These are phyloP conservation scores for Candolleomyces efflorescens DNA, from an alignment of 768 basidiomycete genomes.

Conservation along the genomic window DNA sequence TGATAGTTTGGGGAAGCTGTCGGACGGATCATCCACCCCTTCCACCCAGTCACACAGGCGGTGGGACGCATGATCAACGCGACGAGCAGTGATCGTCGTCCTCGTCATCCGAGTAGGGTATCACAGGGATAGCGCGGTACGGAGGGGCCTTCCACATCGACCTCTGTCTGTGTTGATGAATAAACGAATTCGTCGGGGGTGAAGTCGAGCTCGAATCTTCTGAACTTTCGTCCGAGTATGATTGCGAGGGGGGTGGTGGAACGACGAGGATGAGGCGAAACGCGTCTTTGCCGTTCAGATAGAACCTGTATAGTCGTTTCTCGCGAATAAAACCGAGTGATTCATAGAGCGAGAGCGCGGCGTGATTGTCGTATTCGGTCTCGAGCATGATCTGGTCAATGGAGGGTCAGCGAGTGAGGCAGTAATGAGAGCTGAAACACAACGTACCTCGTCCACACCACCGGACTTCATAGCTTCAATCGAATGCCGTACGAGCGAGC, in stretches of 20 bases:
- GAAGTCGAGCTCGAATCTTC: constrained; percentile 22
- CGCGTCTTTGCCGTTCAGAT: constrained; percentile 96
- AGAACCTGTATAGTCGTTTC: constrained; percentile 92
- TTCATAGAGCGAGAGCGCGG: constrained; percentile 86
- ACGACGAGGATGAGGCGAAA: constrained; percentile 75
- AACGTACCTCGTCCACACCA: constrained; percentile 81
- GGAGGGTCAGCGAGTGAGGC: background rate
- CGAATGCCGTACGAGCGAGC: constrained; percentile 77
- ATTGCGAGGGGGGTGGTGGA: constrained; percentile 22
- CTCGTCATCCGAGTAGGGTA: constrained; percentile 43
- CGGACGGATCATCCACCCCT: no score
- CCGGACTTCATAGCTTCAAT: constrained; percentile 79
- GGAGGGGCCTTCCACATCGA: constrained; percentile 17
- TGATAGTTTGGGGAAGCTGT: no score
- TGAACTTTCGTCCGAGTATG: constrained; percentile 30
- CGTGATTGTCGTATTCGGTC: constrained; percentile 90
- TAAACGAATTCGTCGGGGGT: constrained; percentile 10
- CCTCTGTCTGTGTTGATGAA: constrained; percentile 1
- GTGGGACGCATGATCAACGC: constrained; percentile 25
- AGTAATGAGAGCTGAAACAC: background rate
- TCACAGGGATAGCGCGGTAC: constrained; percentile 42
- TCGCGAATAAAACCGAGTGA: constrained; percentile 93
- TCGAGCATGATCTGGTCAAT: constrained; percentile 78
- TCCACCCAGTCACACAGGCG: no score
- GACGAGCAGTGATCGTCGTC: constrained; percentile 35